phyloP scores from a whole-genome alignment of 768 basidiomycete species.

The Lentinula edodes region DNA sequence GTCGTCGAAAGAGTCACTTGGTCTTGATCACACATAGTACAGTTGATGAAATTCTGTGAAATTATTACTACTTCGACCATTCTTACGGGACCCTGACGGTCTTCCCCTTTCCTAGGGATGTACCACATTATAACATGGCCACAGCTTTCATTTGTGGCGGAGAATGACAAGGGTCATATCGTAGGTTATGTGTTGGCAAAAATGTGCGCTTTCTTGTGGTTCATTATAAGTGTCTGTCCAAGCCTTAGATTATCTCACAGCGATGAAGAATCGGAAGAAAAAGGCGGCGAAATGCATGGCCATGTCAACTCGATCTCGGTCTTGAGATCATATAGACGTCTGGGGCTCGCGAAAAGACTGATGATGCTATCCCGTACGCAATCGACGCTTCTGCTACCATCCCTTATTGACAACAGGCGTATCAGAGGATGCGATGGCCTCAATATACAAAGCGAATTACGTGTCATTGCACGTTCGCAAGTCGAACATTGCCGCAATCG shows the following conservation, averaged over 20 bases:
- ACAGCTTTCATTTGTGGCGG: constrained; percentile 88
- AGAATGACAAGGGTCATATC: constrained; percentile 82
- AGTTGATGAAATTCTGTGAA: constrained; percentile 64
- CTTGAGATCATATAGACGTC: constrained; percentile 77
- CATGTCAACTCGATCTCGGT: constrained; percentile 98
- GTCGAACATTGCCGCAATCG: constrained; percentile 91
- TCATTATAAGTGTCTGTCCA: neutral
- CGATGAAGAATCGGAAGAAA: constrained; percentile 44
- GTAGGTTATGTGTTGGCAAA: constrained; percentile 94
- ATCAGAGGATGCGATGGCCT: constrained; percentile 86
- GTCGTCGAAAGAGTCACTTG: neutral
- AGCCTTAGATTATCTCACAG: constrained; percentile 9
- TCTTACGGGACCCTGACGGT: neutral
- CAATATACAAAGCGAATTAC: constrained; percentile 77
- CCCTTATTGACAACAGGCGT: neutral
- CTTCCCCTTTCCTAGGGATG: constrained; percentile 48
- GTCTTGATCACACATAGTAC: neutral
- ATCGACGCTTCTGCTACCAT: neutral
- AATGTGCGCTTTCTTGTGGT: constrained; percentile 50
- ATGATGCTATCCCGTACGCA: constrained; percentile 90
- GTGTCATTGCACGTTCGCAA: constrained; percentile 91
- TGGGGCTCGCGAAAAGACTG: constrained; percentile 89
- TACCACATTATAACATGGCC: constrained; percentile 93
- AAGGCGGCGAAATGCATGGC: constrained; percentile 48
- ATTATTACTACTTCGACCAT: constrained; percentile 1